Conservation (phyloP, 2,329 filamentous ascomycete genomes). For the Diaporthe nobilis region DNA sequence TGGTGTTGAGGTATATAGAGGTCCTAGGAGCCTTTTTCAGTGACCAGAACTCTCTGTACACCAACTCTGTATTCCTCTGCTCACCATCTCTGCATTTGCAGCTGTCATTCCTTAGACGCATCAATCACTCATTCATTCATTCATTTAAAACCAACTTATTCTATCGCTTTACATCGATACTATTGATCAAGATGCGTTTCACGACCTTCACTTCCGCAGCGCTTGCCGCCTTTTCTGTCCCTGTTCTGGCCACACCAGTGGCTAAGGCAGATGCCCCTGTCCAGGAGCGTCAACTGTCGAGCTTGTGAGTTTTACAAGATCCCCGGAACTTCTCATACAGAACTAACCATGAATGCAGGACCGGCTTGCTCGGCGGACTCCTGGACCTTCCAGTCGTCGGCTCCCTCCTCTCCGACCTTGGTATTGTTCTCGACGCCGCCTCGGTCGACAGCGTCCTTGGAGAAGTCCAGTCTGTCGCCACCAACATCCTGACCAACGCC, state of each 20-base stretch:
- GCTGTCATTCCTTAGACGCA: conserved; percentile 11
- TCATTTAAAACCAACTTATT: conserved; percentile 13
- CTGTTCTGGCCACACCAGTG: conserved; percentile 24
- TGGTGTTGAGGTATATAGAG: conserved; percentile 11
- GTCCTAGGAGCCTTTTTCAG: not conserved
- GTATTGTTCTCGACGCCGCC: not conserved
- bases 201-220: conserved; percentile 14
- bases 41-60: conserved; percentile 20
- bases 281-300: conserved; percentile 2
- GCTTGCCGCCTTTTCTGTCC: conserved; percentile 20
- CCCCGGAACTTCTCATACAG: not conserved
- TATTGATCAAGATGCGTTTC: conserved; percentile 18
- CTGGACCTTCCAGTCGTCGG: conserved; percentile 18
- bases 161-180: conserved; percentile 7
- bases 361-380: conserved; percentile 21
- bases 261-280: conserved; percentile 18
- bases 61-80: not conserved
- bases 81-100: conserved; percentile 28
- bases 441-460: conserved; percentile 21
- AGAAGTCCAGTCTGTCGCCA: conserved; percentile 17
- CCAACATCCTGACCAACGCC: conserved; percentile 25
- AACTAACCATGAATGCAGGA: conserved; percentile 14
- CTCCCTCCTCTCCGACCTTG: conserved; percentile 19
- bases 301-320: conserved; percentile 1
- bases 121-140: not conserved